Conservation (phyloP, 2,329 filamentous ascomycete genomes). For the Colletotrichum tofieldiae region DNA sequence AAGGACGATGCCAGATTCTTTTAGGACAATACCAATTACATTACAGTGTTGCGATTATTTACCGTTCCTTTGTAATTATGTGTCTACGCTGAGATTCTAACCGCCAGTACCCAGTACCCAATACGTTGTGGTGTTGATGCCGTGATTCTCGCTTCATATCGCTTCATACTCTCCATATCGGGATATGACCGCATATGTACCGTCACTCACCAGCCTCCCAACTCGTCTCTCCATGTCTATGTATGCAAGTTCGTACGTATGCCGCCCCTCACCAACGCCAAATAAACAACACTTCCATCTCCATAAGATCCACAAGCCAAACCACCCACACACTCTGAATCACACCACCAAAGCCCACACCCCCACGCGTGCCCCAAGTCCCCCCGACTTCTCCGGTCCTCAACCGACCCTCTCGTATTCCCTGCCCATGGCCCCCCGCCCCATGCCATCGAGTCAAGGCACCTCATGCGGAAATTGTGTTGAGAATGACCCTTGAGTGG, state of each 20-base stretch:
- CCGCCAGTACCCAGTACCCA: background rate
- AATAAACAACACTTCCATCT: background rate
- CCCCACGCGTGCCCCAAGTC: background rate
- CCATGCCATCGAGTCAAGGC: background rate
- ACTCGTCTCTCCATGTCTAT: background rate
- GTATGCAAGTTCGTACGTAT: background rate
- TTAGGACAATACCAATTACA: background rate
- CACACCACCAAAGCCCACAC: background rate
- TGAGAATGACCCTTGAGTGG: slow-evolving; percentile 26
- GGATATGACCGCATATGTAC: slow-evolving; percentile 16
- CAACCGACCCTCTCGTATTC: background rate
- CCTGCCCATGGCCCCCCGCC: background rate
- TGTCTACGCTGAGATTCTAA: background rate
- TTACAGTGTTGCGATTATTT: background rate
- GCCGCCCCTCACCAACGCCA: slow-evolving; percentile 1
- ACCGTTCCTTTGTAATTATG: no score
- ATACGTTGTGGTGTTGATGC: slow-evolving; percentile 5
- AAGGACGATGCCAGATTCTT: background rate
- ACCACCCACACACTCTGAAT: background rate
- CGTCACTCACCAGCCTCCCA: background rate
- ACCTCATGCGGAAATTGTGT: slow-evolving; percentile 11
- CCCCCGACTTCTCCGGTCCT: background rate
- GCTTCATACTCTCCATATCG: background rate
- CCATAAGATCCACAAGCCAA: slow-evolving; percentile 3
- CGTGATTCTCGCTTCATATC: background rate